These are phyloP conservation scores for Fusarium luffae DNA, from an alignment of 2,329 filamentous ascomycete species.

Conservation along the genomic window DNA sequence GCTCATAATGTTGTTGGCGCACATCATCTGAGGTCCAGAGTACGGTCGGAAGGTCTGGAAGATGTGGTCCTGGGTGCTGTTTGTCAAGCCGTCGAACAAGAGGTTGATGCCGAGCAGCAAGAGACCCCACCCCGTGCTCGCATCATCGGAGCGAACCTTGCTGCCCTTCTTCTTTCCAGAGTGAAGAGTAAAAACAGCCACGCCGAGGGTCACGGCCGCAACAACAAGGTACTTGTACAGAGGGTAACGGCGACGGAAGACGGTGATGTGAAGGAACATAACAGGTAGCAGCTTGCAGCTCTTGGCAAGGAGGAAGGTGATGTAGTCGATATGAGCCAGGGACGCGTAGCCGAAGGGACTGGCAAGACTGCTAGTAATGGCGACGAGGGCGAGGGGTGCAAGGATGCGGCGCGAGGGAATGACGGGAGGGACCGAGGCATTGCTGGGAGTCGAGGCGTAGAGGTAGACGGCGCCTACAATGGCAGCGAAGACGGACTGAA, in stretches of 20 bases:
- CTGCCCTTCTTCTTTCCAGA: constrained; percentile 65
- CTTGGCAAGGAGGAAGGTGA: constrained; percentile 97
- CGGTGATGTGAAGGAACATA: constrained; percentile 93
- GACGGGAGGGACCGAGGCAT: constrained; percentile 65
- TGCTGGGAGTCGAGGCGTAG: constrained; percentile 66
- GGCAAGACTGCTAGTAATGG: constrained; percentile 86
- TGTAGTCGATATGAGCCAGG: constrained; percentile 94
- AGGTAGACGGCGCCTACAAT: constrained; percentile 86
- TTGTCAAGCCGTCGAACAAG: constrained; percentile 94
- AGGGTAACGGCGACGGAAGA: constrained; percentile 90
- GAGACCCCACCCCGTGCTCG: constrained; percentile 80
- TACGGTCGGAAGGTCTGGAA: constrained; percentile 84
- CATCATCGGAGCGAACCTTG: constrained; percentile 56
- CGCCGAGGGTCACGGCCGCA: constrained; percentile 87
- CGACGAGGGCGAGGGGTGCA: constrained; percentile 82
- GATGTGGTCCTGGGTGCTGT: constrained; percentile 96
- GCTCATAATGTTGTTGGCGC: constrained; percentile 90
- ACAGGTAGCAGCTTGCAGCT: constrained; percentile 99
- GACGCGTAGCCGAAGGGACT: constrained; percentile 96
- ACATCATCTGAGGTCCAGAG: constrained; percentile 98
- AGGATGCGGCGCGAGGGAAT: constrained; percentile 83
- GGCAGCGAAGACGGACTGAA: constrained; percentile 91
- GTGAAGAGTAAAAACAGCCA: constrained; percentile 94
- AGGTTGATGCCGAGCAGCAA: constrained; percentile 88
- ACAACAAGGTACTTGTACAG: constrained; percentile 98